These are phyloP conservation scores for Vanrija humicola DNA, from an alignment of 1,284 basidiomycete genomes.

Conservation along the genomic window DNA sequence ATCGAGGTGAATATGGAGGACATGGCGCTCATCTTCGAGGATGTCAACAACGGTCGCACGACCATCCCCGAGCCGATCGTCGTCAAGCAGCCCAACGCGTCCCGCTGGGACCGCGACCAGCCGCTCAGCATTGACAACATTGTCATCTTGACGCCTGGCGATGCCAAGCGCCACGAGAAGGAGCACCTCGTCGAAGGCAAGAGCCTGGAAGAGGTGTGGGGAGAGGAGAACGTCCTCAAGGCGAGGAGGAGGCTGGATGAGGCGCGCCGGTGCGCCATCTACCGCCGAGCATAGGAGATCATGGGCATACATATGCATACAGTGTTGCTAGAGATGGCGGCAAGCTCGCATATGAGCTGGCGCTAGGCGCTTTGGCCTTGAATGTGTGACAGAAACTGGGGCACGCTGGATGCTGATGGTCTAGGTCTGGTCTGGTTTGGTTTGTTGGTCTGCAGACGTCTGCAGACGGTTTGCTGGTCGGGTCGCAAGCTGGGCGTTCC, in stretches of 20 bases:
- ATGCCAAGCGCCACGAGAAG: constrained; percentile 65
- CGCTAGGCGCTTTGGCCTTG: too few relatives aligned
- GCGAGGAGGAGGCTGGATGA: constrained; percentile 53
- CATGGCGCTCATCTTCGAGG: constrained; percentile 77
- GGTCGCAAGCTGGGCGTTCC: too few relatives aligned
- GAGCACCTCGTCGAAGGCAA: constrained; percentile 53
- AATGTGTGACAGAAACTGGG: background rate
- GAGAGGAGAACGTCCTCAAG: constrained; percentile 57
- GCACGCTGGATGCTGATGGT: background rate
- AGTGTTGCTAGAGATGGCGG: background rate
- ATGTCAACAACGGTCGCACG: constrained; percentile 74
- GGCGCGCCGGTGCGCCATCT: constrained; percentile 51
- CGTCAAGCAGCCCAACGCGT: constrained; percentile 52
- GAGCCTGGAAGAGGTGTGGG: constrained; percentile 61
- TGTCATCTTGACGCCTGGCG: constrained; percentile 70
- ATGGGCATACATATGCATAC: background rate
- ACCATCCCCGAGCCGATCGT: constrained; percentile 70
- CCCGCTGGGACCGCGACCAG: constrained; percentile 69
- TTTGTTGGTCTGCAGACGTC: too few relatives aligned
- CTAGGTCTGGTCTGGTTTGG: background rate
- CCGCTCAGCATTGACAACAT: constrained; percentile 70
- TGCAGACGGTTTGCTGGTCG: too few relatives aligned
- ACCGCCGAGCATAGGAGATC: constrained; percentile 23
- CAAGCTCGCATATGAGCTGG: too few relatives aligned
- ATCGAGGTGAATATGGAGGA: constrained; percentile 68